phyloP scores from a whole-genome alignment of 2,329 filamentous ascomycete genomes.

The Calonectria hawksworthii region DNA sequence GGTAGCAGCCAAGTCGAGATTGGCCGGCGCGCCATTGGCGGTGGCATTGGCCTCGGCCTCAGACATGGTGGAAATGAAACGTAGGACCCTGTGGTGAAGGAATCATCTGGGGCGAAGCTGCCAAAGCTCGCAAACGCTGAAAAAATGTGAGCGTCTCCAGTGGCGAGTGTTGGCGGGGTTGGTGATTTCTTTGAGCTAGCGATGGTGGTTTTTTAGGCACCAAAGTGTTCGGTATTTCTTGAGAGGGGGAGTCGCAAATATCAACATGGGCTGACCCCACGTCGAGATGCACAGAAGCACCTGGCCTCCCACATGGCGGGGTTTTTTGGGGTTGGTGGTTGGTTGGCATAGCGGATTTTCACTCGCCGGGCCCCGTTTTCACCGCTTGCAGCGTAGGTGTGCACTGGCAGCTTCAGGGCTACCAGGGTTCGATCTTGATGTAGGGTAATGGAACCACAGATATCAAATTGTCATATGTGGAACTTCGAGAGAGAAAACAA shows the following conservation, averaged over 20 bases:
- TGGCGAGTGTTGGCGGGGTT: conserved; percentile 7
- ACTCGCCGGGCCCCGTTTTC: conserved; percentile 12
- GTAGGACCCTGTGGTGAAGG: conserved; percentile 38
- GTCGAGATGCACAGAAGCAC: conserved; percentile 19
- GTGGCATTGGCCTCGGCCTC: conserved; percentile 60
- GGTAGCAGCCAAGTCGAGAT: conserved; percentile 64
- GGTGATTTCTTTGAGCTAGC: conserved; percentile 12
- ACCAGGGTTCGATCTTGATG: background rate
- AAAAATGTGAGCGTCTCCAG: conserved; percentile 14
- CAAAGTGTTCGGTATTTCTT: conserved; percentile 32
- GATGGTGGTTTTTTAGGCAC: conserved; percentile 23
- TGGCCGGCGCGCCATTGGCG: conserved; percentile 57
- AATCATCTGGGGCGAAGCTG: conserved; percentile 55
- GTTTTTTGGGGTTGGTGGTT: conserved; percentile 19
- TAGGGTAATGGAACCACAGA: background rate
- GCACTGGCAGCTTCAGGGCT: conserved; percentile 3
- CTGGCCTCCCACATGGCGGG: conserved; percentile 9
- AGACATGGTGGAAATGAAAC: conserved; percentile 52
- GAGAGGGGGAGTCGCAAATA: conserved; percentile 33
- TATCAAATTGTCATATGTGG: background rate
- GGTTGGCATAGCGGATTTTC: conserved; percentile 15
- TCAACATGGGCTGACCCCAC: conserved; percentile 36
- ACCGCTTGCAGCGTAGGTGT: conserved; percentile 13
- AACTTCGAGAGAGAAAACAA: background rate
- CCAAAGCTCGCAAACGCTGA: conserved; percentile 41